Conservation (phyloP, 768 basidiomycete genomes). For the Auriscalpium microsporum region DNA sequence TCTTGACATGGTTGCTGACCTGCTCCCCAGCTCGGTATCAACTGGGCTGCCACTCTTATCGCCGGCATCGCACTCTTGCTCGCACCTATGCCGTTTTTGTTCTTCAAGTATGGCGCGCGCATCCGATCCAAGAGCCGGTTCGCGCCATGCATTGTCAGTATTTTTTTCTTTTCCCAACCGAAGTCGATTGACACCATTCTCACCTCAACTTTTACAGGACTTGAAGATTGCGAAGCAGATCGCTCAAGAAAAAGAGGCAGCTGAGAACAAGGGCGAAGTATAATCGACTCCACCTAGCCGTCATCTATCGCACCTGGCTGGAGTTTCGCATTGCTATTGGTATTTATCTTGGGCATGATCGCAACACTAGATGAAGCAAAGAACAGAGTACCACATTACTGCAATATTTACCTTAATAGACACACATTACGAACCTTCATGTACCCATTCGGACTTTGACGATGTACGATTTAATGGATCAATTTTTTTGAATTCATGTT, state of each 20-base stretch:
- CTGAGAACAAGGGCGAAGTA: not conserved
- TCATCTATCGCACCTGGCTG: too few relatives aligned
- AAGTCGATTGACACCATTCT: not conserved
- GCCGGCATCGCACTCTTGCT: not conserved
- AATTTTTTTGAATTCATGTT: too few relatives aligned
- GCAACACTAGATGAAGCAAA: too few relatives aligned
- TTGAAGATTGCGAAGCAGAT: conserved; percentile 2
- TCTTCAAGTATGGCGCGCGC: conserved; percentile 4
- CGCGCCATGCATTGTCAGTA: conserved; percentile 4
- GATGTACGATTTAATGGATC: too few relatives aligned
- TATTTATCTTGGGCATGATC: too few relatives aligned
- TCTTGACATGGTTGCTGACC: not conserved
- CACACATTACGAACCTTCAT: too few relatives aligned
- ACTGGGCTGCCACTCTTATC: conserved; percentile 7
- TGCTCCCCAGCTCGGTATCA: not conserved
- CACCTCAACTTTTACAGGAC: not conserved
- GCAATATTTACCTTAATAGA: too few relatives aligned
- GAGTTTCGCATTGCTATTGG: too few relatives aligned
- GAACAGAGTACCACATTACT: too few relatives aligned
- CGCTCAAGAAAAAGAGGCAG: not conserved
- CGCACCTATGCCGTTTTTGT: conserved; percentile 3
- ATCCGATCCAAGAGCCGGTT: conserved; percentile 4
- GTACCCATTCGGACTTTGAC: too few relatives aligned
- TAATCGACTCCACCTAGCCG: not conserved
- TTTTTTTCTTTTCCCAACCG: not conserved